phyloP scores from a whole-genome alignment of 306 rosid species.

The Rosa chinensis region DNA sequence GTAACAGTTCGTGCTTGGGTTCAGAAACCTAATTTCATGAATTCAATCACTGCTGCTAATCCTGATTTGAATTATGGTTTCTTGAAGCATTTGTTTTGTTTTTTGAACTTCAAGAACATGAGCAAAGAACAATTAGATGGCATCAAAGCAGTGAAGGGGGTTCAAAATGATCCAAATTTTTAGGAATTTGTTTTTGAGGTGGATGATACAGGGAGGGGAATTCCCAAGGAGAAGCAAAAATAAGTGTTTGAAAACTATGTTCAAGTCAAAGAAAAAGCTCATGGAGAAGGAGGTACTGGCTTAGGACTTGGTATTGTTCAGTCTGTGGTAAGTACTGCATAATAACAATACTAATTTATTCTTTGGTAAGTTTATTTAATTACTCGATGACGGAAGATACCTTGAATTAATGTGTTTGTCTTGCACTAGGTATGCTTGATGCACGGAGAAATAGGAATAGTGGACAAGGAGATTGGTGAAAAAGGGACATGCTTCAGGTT shows the following conservation, averaged over 20 bases:
- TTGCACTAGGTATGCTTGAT: conserved; percentile 65
- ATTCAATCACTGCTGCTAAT: conserved; percentile 17
- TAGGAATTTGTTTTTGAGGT: conserved; percentile 71
- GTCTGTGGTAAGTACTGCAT: conserved; percentile 53
- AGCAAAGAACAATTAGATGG: conserved; percentile 3
- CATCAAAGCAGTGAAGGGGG: conserved; percentile 28
- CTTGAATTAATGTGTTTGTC: neutral
- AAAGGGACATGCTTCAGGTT: conserved; percentile 76
- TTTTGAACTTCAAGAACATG: conserved; percentile 38
- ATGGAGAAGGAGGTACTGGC: conserved; percentile 73
- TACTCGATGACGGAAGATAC: no score
- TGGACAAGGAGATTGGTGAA: conserved; percentile 64
- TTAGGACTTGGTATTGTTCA: conserved; percentile 91
- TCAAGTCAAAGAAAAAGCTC: conserved; percentile 61
- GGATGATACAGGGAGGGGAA: conserved; percentile 83
- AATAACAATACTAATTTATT: no score
- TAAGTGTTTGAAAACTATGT: conserved; percentile 70
- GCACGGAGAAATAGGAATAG: conserved; percentile 70
- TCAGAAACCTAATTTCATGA: conserved; percentile 42
- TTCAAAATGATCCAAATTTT: conserved; percentile 33
- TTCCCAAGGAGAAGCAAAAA: conserved; percentile 65
- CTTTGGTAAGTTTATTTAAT: no score
- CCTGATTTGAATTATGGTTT: conserved; percentile 1
- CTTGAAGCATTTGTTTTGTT: conserved; percentile 7
- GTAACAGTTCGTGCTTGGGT: conserved; percentile 62